Evolutionary conservation across 805 yeast species (phyloP), one percentile per base, ranked within the genome.

Genomic region (Suhomyces tanzawaensis): DNA sequence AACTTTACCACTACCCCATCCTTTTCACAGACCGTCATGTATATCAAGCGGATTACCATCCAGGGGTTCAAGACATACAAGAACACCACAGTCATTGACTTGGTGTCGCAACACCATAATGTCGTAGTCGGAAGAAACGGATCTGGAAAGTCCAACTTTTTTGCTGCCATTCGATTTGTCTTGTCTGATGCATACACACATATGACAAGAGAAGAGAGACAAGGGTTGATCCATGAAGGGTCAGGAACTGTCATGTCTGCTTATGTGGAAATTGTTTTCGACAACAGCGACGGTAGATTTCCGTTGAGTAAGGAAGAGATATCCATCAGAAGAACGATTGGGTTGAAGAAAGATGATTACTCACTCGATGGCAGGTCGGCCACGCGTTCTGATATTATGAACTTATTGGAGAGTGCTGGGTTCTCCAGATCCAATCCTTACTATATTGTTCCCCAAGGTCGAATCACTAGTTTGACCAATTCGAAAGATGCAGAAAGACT

Each of bases 391-490:
- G 97, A 89, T 55, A 74, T 90, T 12, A 80, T 81, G 78, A 84
- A 85, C 46, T 64, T 87, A 45, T 68, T 90, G 25, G 97, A 91
- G 58, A 82, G 86, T 52, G 95, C 96, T 0, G 99, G 99, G 0
- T 88, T 93, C 54, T 85, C 95, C 0, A 74, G 85, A 44, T 79
- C 88, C 4, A 90, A 89, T 47, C 96, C 97, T 1, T 91, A 90
- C 60, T 91, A 91, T 58, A 91, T 93, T 49, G 98, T 93, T 4
- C 98, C 99, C 0, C 99, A 93, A 62, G 99, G 99, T 15, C 74
- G 86, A 50, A 87, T 93, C 50, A 84, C 96, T 1, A 74, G 85
- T 0, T 69, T 93, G 42, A 91, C 98, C 0, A 88, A 88, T 54
- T 91, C 96, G 0, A 85, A 85, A 49, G 96, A 89, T 55, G 55